These are phyloP conservation scores for Metarhizium guizhouense DNA, from an alignment of 2,329 filamentous ascomycete species.

Conservation along the genomic window DNA sequence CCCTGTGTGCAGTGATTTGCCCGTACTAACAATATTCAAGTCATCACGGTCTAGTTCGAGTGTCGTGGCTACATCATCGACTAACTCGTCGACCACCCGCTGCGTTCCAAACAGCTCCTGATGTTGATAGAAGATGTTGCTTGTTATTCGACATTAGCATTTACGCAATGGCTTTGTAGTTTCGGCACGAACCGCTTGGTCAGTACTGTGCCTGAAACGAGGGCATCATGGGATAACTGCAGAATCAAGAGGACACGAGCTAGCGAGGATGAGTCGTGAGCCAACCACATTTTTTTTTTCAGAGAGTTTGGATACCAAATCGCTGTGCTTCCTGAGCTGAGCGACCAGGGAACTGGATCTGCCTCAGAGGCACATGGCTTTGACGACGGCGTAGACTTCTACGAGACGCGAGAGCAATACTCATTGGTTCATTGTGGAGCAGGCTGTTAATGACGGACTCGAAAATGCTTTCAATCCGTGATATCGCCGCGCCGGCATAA, in stretches of 20 bases:
- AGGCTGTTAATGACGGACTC: conserved; percentile 20
- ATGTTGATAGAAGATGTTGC: conserved; percentile 74
- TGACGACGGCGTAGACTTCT: conserved; percentile 8
- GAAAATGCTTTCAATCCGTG: conserved; percentile 26
- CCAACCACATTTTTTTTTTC: neutral
- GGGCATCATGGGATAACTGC: conserved; percentile 49
- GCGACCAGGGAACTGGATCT: conserved; percentile 37
- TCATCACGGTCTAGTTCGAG: conserved; percentile 53
- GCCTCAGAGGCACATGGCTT: conserved; percentile 1
- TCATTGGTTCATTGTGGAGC: conserved; percentile 15
- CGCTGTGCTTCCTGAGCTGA: conserved; percentile 37
- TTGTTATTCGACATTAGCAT: conserved; percentile 21
- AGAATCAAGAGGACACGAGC: conserved; percentile 50
- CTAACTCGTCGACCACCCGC: conserved; percentile 56
- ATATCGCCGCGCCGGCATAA: conserved; percentile 4
- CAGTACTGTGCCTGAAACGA: conserved; percentile 43
- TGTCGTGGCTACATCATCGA: conserved; percentile 67
- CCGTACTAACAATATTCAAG: conserved; percentile 56
- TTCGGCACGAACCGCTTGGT: conserved; percentile 48
- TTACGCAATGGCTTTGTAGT: neutral
- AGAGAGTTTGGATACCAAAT: conserved; percentile 34
- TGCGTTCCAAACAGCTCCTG: conserved; percentile 64
- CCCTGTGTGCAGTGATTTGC: neutral
- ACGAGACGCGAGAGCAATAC: conserved; percentile 17
- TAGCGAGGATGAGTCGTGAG: conserved; percentile 17